Evolutionary conservation across 2,329 filamentous ascomycete genomes (phyloP).

Genomic region (Mycogone perniciosa): DNA sequence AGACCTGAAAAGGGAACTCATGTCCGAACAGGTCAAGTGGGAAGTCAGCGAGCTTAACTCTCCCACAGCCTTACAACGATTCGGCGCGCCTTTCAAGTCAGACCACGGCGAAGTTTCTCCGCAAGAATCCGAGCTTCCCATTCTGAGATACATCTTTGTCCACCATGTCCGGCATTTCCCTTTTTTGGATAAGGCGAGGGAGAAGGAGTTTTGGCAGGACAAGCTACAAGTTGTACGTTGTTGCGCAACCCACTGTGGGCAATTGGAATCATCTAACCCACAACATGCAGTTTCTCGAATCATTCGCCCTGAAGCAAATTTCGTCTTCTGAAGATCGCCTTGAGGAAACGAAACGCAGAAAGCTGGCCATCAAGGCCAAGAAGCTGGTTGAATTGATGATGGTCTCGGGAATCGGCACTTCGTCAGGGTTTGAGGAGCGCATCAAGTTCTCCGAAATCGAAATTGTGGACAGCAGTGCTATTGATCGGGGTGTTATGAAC

Average conservation of each 20-base stretch:
- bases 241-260: neutral
- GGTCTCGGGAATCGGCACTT: constrained; percentile 93
- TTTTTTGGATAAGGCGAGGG: constrained; percentile 89
- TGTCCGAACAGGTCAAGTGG: constrained; percentile 79
- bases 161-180: constrained; percentile 97
- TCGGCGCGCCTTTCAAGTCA: constrained; percentile 91
- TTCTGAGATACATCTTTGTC: constrained; percentile 94
- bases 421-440: constrained; percentile 93
- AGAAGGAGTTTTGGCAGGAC: constrained; percentile 99
- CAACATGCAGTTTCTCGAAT: constrained; percentile 73
- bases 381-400: constrained; percentile 99
- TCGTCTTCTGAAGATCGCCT: constrained; percentile 93
- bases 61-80: constrained; percentile 87
- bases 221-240: constrained; percentile 81
- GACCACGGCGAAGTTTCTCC: constrained; percentile 89
- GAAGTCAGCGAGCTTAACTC: constrained; percentile 93
- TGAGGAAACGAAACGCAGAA: constrained; percentile 91
- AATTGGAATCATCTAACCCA: neutral
- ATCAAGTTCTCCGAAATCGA: constrained; percentile 97
- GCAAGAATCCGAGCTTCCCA: constrained; percentile 86
- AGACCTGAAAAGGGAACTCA: constrained; percentile 95
- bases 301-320: constrained; percentile 94
- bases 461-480: constrained; percentile 87
- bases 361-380: constrained; percentile 85
- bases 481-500: constrained; percentile 80